Evolutionary conservation across 306 rosid genomes (phyloP).

Genomic region (Fragaria nilgerrensis): DNA sequence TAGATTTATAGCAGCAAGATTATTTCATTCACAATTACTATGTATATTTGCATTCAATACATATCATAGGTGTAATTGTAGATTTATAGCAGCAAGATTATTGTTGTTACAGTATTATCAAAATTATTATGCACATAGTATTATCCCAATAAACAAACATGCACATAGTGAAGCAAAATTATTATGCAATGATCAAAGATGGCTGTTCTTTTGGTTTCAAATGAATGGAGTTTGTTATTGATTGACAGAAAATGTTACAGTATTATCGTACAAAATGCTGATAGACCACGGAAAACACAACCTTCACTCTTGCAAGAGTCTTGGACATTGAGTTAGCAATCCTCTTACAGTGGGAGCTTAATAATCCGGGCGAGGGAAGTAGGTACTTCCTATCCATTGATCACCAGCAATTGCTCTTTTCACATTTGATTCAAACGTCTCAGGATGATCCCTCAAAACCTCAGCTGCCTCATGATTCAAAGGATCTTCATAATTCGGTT

Average conservation of each 20-base stretch:
- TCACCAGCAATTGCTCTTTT: slow-evolving; percentile 39
- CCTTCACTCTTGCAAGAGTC: background rate
- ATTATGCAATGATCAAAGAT: too few relatives aligned
- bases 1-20: too few relatives aligned
- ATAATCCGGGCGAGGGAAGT: slow-evolving; percentile 29
- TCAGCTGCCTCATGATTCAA: slow-evolving; percentile 43
- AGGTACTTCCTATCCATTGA: slow-evolving; percentile 19
- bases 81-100: too few relatives aligned
- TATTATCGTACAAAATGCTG: slow-evolving; percentile 3
- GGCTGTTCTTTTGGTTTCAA: background rate
- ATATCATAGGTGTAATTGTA: too few relatives aligned
- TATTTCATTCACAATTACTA: too few relatives aligned
- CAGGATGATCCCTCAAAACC: slow-evolving; percentile 37
- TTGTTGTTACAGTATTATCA: too few relatives aligned
- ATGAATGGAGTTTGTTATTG: background rate
- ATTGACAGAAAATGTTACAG: background rate
- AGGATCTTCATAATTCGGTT: slow-evolving; percentile 39
- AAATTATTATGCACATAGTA: too few relatives aligned
- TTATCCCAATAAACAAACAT: too few relatives aligned
- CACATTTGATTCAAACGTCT: slow-evolving; percentile 35
- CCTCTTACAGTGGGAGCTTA: background rate
- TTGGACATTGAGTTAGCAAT: background rate
- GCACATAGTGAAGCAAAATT: too few relatives aligned
- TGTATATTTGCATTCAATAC: too few relatives aligned
- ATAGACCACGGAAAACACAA: background rate